A percentile compares a stretch with the other conserved stretches of the same genome.
Evolutionary conservation across 2,329 filamentous ascomycete genomes (phyloP).

Genomic region (Talaromyces islandicus): DNA sequence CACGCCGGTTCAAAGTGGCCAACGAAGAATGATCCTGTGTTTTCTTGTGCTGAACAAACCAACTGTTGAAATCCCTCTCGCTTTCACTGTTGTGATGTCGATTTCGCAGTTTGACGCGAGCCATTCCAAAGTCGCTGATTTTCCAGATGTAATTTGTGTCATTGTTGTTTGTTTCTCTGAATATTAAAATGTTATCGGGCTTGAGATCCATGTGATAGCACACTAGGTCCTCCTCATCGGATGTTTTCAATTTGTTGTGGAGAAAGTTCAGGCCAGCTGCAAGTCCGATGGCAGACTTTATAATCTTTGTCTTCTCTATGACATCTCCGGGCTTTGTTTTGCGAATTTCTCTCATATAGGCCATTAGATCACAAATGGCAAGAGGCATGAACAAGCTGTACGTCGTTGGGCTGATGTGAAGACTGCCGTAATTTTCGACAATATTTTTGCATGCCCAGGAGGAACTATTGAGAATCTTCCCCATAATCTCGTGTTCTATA

Average conservation of each 20-base stretch:
- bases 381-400: conserved; percentile 40
- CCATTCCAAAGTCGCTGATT: conserved; percentile 39
- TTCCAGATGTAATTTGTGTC: conserved; percentile 29
- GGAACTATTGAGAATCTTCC: conserved; percentile 27
- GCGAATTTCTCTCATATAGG: conserved; percentile 28
- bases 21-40: conserved; percentile 8
- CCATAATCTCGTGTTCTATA: conserved; percentile 29
- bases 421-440: conserved; percentile 29
- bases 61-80: conserved; percentile 21
- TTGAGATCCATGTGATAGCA: conserved; percentile 41
- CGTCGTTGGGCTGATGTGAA: conserved; percentile 23
- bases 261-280: conserved; percentile 33
- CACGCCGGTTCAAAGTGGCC: conserved; percentile 21
- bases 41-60: conserved; percentile 19
- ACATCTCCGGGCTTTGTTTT: conserved; percentile 10
- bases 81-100: conserved; percentile 16
- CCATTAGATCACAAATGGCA: conserved; percentile 31
- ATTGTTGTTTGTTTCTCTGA: conserved; percentile 11
- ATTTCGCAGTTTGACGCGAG: conserved; percentile 27
- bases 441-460: conserved; percentile 28
- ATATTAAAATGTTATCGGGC: conserved; percentile 31
- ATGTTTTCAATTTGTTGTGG: conserved; percentile 28
- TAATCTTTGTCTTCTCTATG: conserved; percentile 20
- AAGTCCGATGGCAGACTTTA: conserved; percentile 24
- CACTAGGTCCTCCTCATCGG: conserved; percentile 22